Conservation (phyloP, 139 green algal species). For the Micractinium conductrix region DNA sequence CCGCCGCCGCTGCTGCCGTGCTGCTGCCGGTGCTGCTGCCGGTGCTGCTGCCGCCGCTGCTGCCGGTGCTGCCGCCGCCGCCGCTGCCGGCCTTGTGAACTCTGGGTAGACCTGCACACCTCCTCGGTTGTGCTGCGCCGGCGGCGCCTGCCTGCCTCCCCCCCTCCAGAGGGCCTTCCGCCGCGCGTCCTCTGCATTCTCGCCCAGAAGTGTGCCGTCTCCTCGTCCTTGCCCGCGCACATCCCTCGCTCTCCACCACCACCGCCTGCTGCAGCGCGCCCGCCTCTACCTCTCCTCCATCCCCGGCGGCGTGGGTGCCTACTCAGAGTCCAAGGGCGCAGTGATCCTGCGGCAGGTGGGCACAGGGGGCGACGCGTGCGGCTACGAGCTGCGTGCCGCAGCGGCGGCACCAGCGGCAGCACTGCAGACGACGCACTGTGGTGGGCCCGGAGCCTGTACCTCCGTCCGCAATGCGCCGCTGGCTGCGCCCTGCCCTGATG, state of each 20-base stretch:
- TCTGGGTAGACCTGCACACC: too few species aligned
- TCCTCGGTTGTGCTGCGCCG: too few species aligned
- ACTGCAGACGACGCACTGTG: too few species aligned
- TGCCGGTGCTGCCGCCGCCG: too few species aligned
- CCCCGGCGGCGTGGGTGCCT: constrained; percentile 84
- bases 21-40: too few species aligned
- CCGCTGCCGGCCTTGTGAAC: too few species aligned
- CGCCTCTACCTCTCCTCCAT: constrained; percentile 76
- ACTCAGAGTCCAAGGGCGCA: constrained; percentile 84
- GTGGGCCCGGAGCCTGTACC: too few species aligned
- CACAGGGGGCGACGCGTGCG: neutral
- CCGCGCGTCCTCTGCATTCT: neutral
- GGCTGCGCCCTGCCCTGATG: neutral
- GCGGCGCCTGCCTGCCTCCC: neutral
- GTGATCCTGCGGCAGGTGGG: constrained; percentile 67
- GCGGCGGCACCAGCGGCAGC: neutral
- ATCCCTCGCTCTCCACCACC: too few species aligned
- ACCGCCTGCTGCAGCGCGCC: constrained; percentile 49
- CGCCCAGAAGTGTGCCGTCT: neutral
- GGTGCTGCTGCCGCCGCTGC: too few species aligned
- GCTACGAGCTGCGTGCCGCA: neutral
- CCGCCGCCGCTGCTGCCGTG: too few species aligned
- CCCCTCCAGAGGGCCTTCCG: constrained; percentile 50
- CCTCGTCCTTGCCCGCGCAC: too few species aligned
- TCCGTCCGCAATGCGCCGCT: too few species aligned